Base-by-base conservation (phyloP, 257 asterid genomes). In the Lavandula angustifolia region DNA sequence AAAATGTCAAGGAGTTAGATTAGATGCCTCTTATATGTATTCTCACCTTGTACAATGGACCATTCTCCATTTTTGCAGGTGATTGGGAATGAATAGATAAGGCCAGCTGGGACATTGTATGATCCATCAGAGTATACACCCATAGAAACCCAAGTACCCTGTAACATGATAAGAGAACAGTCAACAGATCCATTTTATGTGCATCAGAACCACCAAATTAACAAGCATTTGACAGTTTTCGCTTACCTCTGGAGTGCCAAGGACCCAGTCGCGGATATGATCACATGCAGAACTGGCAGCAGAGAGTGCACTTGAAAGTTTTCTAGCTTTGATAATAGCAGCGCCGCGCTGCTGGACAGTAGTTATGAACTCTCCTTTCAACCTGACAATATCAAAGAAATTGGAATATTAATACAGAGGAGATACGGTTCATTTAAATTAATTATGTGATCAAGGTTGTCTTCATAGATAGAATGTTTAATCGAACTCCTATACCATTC, bases 251-350 rank as follows among this genome's bases (percentile, higher is more conserved):
- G 94, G 95, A 64, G 98, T 91, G 78, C 98, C 98, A 71, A 91
- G 88, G 55, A 88, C 95, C 98, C 96, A 91, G 59, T 91, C 90
- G 70, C 98, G 98, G 17, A 91, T 91, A 70, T 91, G 96, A 70
- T 91, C 98, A 66, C 98, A 91, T 27, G 98, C 98, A 74, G 95
- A 78, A 73, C 98, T 91, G 66, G 98, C 98, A 75, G 98, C 98
- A 49, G 96, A 91, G 17, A 91, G 43, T 2, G 43, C 43, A 38
- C 43, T 38, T 1, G 43, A 38, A 9, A 38, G 43, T 6, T 38
- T 38, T 38, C 43, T 8, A 6, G 43, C 43, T 38, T 38, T 38
- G 43, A 38, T 38, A 38, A 38, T 38, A 38, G 98, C 98, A 77
- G 98, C 98, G 32, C 98, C 98, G 61, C 98, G 95, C 47, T 91